These are phyloP conservation scores for Globisporangium viniferum DNA, from an alignment of 352 stramenopile species.

Conservation along the genomic window DNA sequence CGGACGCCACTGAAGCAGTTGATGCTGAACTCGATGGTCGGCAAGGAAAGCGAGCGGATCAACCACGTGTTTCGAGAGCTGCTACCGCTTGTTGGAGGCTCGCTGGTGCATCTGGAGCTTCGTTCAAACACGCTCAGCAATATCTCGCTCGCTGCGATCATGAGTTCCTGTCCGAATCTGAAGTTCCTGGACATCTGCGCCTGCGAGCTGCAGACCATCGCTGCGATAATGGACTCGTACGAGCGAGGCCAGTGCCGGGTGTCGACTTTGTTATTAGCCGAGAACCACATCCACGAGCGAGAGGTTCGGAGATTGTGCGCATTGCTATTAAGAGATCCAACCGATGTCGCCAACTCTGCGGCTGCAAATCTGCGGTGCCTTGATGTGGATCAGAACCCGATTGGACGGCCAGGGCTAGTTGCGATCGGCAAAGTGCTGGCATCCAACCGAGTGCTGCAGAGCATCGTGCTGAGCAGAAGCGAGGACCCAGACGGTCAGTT, in stretches of 20 bases:
- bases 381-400: slow-evolving; percentile 38
- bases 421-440: slow-evolving; percentile 16
- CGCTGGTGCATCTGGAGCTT: slow-evolving; percentile 29
- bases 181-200: slow-evolving; percentile 31
- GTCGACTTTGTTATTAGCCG: slow-evolving; percentile 27
- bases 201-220: slow-evolving; percentile 35
- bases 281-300: slow-evolving; percentile 31
- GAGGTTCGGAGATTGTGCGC: slow-evolving; percentile 29
- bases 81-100: slow-evolving; percentile 18
- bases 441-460: slow-evolving; percentile 24
- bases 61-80: slow-evolving; percentile 20
- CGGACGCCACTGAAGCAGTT: slow-evolving; percentile 24
- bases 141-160: slow-evolving; percentile 20
- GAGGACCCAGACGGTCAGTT: slow-evolving; percentile 21
- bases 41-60: slow-evolving; percentile 9
- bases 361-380: slow-evolving; percentile 24
- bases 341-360: slow-evolving; percentile 5
- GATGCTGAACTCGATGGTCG: slow-evolving; percentile 30
- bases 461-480: slow-evolving; percentile 26
- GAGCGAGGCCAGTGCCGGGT: slow-evolving; percentile 20
- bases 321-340: slow-evolving; percentile 17
- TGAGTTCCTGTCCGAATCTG: slow-evolving; percentile 34
- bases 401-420: slow-evolving; percentile 18
- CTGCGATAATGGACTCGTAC: slow-evolving; percentile 27
- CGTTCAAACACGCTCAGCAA: slow-evolving; percentile 26